These are phyloP conservation scores for Yamadazyma aaseri DNA, from an alignment of 1,139 yeast species.

Conservation along the genomic window DNA sequence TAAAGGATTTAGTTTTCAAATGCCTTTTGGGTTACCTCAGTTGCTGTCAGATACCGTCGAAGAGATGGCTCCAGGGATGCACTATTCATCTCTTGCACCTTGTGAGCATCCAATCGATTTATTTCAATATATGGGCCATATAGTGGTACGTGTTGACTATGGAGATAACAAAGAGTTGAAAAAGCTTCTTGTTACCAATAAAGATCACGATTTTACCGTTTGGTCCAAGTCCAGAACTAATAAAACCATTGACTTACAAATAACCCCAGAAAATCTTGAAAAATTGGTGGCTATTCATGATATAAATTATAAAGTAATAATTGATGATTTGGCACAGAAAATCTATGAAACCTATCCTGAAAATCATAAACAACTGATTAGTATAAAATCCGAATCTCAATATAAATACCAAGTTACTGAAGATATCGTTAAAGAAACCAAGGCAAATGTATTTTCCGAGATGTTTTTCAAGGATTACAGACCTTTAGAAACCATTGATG, in stretches of 20 bases:
- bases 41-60: background rate
- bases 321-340: conserved; percentile 56
- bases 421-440: conserved; percentile 18
- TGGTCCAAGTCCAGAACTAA: conserved; percentile 33
- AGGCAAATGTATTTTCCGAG: conserved; percentile 29
- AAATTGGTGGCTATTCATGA: conserved; percentile 22
- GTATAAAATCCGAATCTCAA: conserved; percentile 9
- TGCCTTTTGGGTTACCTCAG: background rate
- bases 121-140: conserved; percentile 46
- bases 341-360: conserved; percentile 56
- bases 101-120: conserved; percentile 46
- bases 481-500: conserved; percentile 63
- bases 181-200: conserved; percentile 16
- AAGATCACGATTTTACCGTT: conserved; percentile 17
- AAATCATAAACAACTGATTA: conserved; percentile 12
- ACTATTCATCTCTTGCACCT: conserved; percentile 17
- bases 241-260: conserved; percentile 36
- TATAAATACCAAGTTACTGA: conserved; percentile 20
- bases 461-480: conserved; percentile 71
- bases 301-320: conserved; percentile 36
- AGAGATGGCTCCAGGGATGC: conserved; percentile 7
- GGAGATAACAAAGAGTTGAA: conserved; percentile 19
- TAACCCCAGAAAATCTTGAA: conserved; percentile 22
- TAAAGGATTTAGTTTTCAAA: background rate
- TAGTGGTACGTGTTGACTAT: conserved; percentile 48